Conservation (phyloP, 768 basidiomycete genomes). For the Cubamyces sp. region DNA sequence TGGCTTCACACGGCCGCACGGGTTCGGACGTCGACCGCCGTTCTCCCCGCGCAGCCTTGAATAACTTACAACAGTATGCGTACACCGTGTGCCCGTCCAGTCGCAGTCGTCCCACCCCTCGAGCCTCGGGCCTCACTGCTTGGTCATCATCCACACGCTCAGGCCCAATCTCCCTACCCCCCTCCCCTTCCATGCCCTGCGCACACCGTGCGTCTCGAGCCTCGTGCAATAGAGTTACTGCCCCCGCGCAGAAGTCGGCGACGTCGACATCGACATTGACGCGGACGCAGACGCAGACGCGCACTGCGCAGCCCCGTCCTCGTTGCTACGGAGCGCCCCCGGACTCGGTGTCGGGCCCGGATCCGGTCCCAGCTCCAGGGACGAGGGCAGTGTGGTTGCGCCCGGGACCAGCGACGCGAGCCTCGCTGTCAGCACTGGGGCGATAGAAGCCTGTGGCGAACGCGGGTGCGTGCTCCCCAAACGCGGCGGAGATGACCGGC, state of each 20-base stretch:
- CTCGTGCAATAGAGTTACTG: background rate
- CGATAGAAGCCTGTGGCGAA: background rate
- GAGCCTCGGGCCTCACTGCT: background rate
- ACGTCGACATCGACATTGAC: too few species aligned
- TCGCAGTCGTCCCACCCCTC: background rate
- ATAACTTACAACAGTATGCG: too few species aligned
- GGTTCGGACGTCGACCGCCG: background rate
- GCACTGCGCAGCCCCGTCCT: slow-evolving; percentile 1
- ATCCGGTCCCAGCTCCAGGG: too few species aligned
- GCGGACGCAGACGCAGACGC: too few species aligned
- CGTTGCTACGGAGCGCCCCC: background rate
- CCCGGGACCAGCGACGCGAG: too few species aligned
- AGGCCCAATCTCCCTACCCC: too few species aligned
- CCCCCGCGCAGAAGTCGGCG: too few species aligned
- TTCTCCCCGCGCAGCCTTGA: too few species aligned
- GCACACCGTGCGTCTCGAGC: background rate
- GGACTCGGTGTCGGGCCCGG: background rate
- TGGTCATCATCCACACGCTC: too few species aligned
- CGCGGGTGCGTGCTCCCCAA: slow-evolving; percentile 8
- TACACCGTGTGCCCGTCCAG: background rate
- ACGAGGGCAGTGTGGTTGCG: too few species aligned
- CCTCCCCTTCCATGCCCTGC: too few species aligned
- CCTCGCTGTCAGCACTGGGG: background rate
- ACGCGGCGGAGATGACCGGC: slow-evolving; percentile 22
- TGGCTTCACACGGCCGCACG: background rate